These are phyloP conservation scores for Metschnikowia hibisci DNA, from an alignment of 805 yeast species.

Conservation along the genomic window DNA sequence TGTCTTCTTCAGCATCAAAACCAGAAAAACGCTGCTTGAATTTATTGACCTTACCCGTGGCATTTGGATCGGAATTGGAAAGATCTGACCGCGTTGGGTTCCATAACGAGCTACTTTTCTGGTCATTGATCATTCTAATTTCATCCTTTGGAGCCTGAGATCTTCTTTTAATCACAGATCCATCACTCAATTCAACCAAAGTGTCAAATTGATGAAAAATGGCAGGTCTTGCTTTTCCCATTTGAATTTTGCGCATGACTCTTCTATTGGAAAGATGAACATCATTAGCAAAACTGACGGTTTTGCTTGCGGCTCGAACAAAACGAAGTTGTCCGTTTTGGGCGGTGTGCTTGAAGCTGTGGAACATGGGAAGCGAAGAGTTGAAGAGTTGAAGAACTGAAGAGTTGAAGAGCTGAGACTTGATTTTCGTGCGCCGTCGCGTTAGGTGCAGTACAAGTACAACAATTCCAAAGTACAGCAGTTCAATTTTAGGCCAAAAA, in stretches of 20 bases:
- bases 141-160: constrained; percentile 88
- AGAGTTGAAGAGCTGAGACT: not conserved
- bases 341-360: constrained; percentile 1
- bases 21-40: constrained; percentile 63
- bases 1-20: constrained; percentile 25
- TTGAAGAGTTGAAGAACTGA: not conserved
- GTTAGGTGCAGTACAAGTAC: not conserved
- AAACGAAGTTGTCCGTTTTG: constrained; percentile 8
- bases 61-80: constrained; percentile 70
- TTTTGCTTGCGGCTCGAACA: constrained; percentile 11
- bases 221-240: constrained; percentile 92
- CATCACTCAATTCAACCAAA: constrained; percentile 87
- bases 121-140: constrained; percentile 80
- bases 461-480: too few relatives aligned
- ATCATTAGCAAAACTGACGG: constrained; percentile 30
- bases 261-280: constrained; percentile 47
- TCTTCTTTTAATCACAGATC: constrained; percentile 79
- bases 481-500: too few relatives aligned
- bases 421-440: not conserved
- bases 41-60: constrained; percentile 74
- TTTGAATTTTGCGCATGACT: constrained; percentile 62
- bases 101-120: constrained; percentile 84
- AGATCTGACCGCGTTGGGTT: constrained; percentile 81
- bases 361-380: not conserved
- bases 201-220: constrained; percentile 88